Base-by-base conservation (phyloP, 179 eudicot genomes). In the Pouteria campechiana region DNA sequence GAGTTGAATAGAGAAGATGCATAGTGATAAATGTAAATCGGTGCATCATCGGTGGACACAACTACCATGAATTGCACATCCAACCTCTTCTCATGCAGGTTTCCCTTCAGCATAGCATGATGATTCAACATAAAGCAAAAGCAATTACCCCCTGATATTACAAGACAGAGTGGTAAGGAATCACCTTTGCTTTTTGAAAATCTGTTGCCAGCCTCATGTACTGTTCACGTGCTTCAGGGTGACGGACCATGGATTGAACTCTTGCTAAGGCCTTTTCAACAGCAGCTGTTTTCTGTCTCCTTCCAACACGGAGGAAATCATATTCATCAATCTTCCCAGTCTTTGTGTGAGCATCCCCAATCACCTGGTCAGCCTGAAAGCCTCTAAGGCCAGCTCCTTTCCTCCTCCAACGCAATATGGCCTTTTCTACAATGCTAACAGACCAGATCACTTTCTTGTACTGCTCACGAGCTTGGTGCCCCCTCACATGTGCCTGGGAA, bases 401-500 rank as follows among this genome's bases (percentile, higher is more conserved):
- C 5, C 93, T 75, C 50, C 93, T 79, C 96, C 96, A 86, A 20
- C 96, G 82, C 67, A 86, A 58, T 46, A 86, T 86, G 33, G 64
- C 86, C 72, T 86, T 86, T 61, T 86, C 96, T 48, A 86, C 52
- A 46, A 86, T 83, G 32, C 96, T 81, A 32, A 83, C 93, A 17
- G 81, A 78, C 96, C 96, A 86, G 32, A 83, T 74, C 34, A 86
- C 76, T 17, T 76, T 68, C 54, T 76, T 83, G 59, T 83, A 86
- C 42, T 88, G 74, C 57, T 74, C 83, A 53, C 96, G 72, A 25
- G 54, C 86, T 64, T 86, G 96, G 52, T 82, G 83, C 17, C 96
- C 96, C 65, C 96, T 79, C 30, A 83, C 80, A 69, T 74, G 85
- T 52, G 96, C 96, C 96, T 86, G 45, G 32, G 45, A 57, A 15